A percentile compares a stretch with the other conserved stretches of the same genome.
phyloP scores from a whole-genome alignment of 164 flowering plant species.

The Kingdonia uniflora region DNA sequence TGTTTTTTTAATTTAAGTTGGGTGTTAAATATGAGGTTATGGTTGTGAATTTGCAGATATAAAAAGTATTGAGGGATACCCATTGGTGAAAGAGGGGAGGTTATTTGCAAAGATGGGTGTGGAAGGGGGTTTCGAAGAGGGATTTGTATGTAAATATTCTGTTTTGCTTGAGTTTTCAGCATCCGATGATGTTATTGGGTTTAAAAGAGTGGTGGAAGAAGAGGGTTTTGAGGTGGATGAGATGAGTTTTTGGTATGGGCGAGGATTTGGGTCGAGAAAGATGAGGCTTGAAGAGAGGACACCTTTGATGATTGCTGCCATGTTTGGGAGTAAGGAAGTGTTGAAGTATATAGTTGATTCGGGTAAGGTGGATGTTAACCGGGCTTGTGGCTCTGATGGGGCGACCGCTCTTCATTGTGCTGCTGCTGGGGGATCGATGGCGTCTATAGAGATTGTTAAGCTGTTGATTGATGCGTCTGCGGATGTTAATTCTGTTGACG shows the following conservation, averaged over 20 bases:
- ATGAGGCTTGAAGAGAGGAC: conserved; percentile 79
- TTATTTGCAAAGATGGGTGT: conserved; percentile 34
- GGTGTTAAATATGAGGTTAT: neutral
- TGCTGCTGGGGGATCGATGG: conserved; percentile 60
- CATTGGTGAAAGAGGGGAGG: neutral
- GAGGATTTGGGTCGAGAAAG: conserved; percentile 52
- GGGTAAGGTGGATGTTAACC: conserved; percentile 46
- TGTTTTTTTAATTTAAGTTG: neutral
- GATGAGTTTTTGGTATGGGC: conserved; percentile 64
- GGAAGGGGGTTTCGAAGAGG: conserved; percentile 13
- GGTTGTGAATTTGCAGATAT: too few species aligned
- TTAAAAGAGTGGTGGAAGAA: conserved; percentile 40
- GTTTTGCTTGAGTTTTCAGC: conserved; percentile 72
- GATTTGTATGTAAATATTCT: conserved; percentile 17
- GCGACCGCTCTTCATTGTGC: conserved; percentile 94
- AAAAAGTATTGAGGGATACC: too few species aligned
- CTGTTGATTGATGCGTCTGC: conserved; percentile 58
- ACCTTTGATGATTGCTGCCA: conserved; percentile 72
- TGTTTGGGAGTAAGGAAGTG: conserved; percentile 58
- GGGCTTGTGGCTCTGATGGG: conserved; percentile 54
- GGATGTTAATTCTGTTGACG: conserved; percentile 34
- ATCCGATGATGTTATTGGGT: conserved; percentile 43
- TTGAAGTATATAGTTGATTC: conserved; percentile 40
- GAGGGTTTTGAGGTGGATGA: conserved; percentile 43
- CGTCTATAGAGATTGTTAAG: conserved; percentile 39